Conservation (phyloP, 202 grass and related monocot genomes). For the Bolboschoenoplectus hybrid region DNA sequence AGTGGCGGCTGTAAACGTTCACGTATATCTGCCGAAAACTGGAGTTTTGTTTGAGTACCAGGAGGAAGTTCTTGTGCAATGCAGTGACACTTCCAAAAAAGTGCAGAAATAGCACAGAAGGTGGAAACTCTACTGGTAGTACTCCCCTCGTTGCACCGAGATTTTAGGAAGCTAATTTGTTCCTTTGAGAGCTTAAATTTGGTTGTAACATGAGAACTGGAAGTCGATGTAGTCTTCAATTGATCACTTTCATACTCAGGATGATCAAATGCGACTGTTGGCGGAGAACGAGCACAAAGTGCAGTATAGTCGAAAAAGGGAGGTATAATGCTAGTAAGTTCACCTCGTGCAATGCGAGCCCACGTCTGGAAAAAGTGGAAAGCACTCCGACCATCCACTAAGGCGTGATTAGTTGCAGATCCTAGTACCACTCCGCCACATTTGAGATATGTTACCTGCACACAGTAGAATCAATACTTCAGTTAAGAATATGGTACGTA, state of each 20-base stretch:
- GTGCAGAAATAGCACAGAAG: conserved; percentile 55
- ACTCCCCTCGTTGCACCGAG: background rate
- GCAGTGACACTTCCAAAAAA: conserved; percentile 66
- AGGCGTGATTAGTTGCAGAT: too few relatives aligned
- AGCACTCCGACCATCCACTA: too few relatives aligned
- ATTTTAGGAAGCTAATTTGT: conserved; percentile 49
- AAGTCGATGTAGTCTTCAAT: background rate
- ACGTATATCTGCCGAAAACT: conserved; percentile 58
- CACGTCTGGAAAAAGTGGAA: too few relatives aligned
- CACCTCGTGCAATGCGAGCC: too few relatives aligned
- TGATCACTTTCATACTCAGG: conserved; percentile 43
- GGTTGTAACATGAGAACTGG: conserved; percentile 31
- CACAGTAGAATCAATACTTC: too few relatives aligned
- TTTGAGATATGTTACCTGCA: too few relatives aligned
- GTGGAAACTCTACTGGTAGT: conserved; percentile 31
- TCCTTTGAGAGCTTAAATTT: conserved; percentile 50
- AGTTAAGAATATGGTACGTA: too few relatives aligned
- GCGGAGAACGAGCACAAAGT: background rate
- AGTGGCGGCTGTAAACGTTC: conserved; percentile 50
- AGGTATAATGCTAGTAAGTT: too few relatives aligned
- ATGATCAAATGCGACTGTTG: conserved; percentile 46
- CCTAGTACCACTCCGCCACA: too few relatives aligned
- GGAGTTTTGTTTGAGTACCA: conserved; percentile 44
- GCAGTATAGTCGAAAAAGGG: too few relatives aligned
- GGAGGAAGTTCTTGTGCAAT: conserved; percentile 37